These are phyloP conservation scores for Euphorbia peplus DNA, from an alignment of 345 rosid species.

Conservation along the genomic window DNA sequence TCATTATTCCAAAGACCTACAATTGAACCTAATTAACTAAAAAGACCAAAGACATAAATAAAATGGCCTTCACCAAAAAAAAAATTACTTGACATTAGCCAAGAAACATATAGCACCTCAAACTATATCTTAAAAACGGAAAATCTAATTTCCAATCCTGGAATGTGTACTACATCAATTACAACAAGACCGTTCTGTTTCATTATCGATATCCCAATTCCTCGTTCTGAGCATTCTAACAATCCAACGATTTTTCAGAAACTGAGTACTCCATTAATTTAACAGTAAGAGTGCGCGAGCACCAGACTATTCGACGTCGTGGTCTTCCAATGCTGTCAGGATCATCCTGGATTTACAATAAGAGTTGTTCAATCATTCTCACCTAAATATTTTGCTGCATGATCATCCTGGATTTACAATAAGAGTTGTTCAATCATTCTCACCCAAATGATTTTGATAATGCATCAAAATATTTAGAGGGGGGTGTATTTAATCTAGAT, in stretches of 20 bases:
- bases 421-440: not conserved
- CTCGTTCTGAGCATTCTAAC: not conserved
- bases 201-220: not conserved
- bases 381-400: too few relatives aligned
- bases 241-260: conserved; percentile 6
- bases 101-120: not conserved
- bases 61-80: not conserved
- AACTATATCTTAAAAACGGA: not conserved
- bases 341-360: conserved; percentile 31
- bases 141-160: not conserved
- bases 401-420: too few relatives aligned
- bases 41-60: not conserved
- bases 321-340: conserved; percentile 32
- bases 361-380: too few relatives aligned
- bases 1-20: not conserved
- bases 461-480: too few relatives aligned
- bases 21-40: not conserved
- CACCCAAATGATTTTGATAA: not conserved
- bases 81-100: conserved; percentile 5
- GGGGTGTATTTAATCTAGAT: too few relatives aligned
- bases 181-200: conserved; percentile 1
- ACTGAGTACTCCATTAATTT: not conserved
- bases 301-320: conserved; percentile 19
- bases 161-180: conserved; percentile 17
- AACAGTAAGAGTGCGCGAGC: not conserved